These are phyloP conservation scores for Kwoniella bestiolae DNA, from an alignment of 768 basidiomycete genomes.

Conservation along the genomic window DNA sequence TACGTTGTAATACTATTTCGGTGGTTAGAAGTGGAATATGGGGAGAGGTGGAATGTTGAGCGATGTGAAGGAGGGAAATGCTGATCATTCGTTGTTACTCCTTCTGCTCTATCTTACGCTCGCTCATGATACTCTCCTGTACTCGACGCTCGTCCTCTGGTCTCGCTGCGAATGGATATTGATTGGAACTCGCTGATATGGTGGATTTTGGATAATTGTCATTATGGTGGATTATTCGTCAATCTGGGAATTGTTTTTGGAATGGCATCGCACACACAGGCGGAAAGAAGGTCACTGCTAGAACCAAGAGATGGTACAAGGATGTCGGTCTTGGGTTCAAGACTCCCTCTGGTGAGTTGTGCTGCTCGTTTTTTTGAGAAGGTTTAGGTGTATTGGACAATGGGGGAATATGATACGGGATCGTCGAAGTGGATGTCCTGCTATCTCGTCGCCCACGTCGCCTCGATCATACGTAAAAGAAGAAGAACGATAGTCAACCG, in stretches of 20 bases:
- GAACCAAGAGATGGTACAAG: constrained; percentile 98
- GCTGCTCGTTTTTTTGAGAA: neutral
- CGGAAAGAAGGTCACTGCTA: constrained; percentile 89
- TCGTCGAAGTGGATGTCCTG: neutral
- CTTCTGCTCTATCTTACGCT: constrained; percentile 4
- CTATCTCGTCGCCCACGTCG: neutral
- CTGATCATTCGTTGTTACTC: constrained; percentile 15
- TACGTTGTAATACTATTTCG: constrained; percentile 60
- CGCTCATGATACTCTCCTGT: neutral
- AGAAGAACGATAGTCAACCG: neutral
- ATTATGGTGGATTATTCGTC: constrained; percentile 7
- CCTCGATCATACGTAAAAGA: neutral
- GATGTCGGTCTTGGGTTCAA: constrained; percentile 96
- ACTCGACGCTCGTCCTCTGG: neutral
- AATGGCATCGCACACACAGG: constrained; percentile 59
- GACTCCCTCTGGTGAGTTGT: constrained; percentile 68
- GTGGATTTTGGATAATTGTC: constrained; percentile 19
- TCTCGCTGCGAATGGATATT: constrained; percentile 6
- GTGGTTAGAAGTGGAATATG: neutral
- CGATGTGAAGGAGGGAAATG: constrained; percentile 9
- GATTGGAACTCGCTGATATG: neutral
- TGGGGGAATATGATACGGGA: neutral
- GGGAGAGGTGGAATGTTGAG: neutral
- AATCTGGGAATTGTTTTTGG: neutral
- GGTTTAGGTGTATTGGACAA: neutral